Conservation (phyloP, 768 basidiomycete species). For the Pulveroboletus ravenelii region DNA sequence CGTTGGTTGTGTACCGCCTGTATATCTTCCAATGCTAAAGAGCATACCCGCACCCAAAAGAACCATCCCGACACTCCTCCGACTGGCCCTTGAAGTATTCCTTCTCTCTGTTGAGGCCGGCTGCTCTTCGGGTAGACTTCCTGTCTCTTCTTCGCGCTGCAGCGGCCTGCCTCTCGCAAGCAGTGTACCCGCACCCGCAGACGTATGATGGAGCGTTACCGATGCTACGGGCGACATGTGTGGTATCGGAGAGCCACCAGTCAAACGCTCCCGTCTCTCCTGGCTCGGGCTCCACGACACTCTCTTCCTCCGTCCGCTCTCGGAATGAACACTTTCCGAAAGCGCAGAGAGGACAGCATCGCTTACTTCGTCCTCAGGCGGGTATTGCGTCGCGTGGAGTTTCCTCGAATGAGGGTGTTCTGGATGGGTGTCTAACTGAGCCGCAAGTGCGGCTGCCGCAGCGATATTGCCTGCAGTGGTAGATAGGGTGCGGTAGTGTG, state of each 20-base stretch:
- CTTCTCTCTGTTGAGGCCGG: conserved; percentile 22
- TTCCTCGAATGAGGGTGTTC: conserved; percentile 32
- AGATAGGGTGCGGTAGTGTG: conserved; percentile 66
- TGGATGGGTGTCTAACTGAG: conserved; percentile 50
- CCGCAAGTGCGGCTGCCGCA: conserved; percentile 63
- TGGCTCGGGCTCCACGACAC: conserved; percentile 68
- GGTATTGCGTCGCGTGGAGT: conserved; percentile 18
- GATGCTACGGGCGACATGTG: conserved; percentile 32
- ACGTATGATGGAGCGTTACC: conserved; percentile 30
- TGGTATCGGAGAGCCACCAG: conserved; percentile 41
- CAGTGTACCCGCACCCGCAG: conserved; percentile 14
- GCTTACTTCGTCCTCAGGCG: conserved; percentile 40
- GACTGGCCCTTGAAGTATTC: conserved; percentile 58
- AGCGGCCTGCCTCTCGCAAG: conserved; percentile 43
- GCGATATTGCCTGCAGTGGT: conserved; percentile 70
- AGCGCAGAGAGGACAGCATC: conserved; percentile 54
- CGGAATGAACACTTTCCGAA: conserved; percentile 76
- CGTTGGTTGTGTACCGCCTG: conserved; percentile 28
- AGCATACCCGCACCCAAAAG: conserved; percentile 76
- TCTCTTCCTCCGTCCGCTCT: conserved; percentile 52
- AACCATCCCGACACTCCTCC: conserved; percentile 71
- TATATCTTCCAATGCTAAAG: conserved; percentile 59
- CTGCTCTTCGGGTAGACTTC: conserved; percentile 19
- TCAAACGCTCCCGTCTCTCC: conserved; percentile 52
- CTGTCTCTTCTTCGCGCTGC: conserved; percentile 34